Evolutionary conservation across 2,329 filamentous ascomycete species (phyloP).

Genomic region (Verticillium alfalfae): DNA sequence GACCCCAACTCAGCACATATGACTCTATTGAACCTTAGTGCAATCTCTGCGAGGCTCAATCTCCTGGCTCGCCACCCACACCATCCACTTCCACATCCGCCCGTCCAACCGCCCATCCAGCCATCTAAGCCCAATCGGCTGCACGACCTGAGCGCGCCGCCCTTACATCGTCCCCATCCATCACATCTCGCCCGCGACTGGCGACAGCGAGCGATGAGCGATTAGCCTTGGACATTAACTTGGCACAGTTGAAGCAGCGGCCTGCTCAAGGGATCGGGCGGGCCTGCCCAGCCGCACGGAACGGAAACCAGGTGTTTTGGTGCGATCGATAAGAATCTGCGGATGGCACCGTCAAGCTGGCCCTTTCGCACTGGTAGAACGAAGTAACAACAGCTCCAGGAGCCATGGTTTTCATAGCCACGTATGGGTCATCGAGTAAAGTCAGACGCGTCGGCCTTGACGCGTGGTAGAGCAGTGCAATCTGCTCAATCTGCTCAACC

Average conservation of each 20-base stretch:
- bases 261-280: background rate
- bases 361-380: too few species aligned
- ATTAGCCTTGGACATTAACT: background rate
- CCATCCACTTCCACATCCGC: background rate
- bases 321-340: background rate
- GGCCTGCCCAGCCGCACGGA: background rate
- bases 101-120: background rate
- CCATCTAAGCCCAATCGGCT: background rate
- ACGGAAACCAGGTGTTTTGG: background rate
- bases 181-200: background rate
- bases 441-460: background rate
- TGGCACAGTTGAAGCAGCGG: background rate
- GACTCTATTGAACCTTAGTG: background rate
- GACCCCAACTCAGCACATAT: background rate
- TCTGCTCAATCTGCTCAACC: background rate
- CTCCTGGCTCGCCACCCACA: background rate
- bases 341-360: background rate
- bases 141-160: background rate
- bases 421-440: background rate
- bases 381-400: too few species aligned
- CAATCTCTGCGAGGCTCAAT: background rate
- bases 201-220: background rate
- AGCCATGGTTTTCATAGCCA: too few species aligned
- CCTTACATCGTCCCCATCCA: background rate
- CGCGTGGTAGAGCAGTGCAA: background rate